Base-by-base conservation (phyloP, 805 yeast species). In the Nakazawaea ambrosiae region DNA sequence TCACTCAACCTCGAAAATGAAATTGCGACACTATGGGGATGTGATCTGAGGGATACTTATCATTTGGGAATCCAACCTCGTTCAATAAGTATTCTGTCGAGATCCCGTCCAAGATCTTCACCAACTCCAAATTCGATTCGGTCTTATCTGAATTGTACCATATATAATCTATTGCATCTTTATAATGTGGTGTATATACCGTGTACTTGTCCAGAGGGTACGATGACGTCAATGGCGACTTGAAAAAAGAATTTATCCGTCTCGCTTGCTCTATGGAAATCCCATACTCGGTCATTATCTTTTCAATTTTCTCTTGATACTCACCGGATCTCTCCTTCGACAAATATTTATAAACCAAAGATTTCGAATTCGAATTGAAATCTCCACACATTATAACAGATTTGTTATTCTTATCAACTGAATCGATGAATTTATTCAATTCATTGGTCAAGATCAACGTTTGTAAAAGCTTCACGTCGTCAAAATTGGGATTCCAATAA, bases 21-120 rank as follows among this genome's bases (percentile, higher is more conserved):
- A 68, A 41, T 48, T 65, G 59, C 38, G 62, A 52, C 6, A 62
- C 54, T 20, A 66, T 48, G 10, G 72, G 72, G 7, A 65, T 66
- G 43, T 65, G 72, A 40, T 75, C 80, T 36, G 78, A 77, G 4
- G 85, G 84, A 44, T 72, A 78, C 15, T 68, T 68, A 29, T 53
- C 57, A 44, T 78, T 77, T 1, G 84, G 85, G 34, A 76, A 62
- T 0, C 81, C 61, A 8, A 41, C 41, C 9, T 59, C 60, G 0
- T 49, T 41, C 5, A 49, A 37, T 12, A 60, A 37, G 41, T 68
- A 66, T 0, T 46, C 37, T 1, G 50, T 44, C 33, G 67, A 65
- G 11, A 71, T 58, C 14, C 75, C 78, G n/a, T 77, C 70, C n/a
- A 77, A 53, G n/a, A 72, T 66, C 36, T 64, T 62, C 1, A 63